Evolutionary conservation across 2,329 filamentous ascomycete species (phyloP).

Genomic region (Thermothelomyces thermophilus): DNA sequence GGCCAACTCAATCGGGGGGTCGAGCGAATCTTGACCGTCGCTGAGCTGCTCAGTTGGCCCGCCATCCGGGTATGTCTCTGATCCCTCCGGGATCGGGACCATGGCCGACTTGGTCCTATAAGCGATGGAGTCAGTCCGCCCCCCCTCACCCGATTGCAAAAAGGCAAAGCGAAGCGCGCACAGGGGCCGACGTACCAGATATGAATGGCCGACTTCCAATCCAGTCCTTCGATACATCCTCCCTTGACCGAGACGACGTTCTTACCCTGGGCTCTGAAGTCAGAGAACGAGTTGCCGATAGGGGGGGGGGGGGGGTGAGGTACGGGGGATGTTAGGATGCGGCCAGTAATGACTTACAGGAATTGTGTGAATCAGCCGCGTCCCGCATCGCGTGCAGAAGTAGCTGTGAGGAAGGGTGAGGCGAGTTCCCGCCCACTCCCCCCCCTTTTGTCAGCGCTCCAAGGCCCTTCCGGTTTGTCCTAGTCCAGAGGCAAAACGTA

Average conservation of each 20-base stretch:
- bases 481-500: constrained; percentile 23
- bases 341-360: constrained; percentile 36
- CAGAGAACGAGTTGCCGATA: neutral
- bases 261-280: constrained; percentile 35
- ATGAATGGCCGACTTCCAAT: constrained; percentile 56
- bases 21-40: constrained; percentile 39
- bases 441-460: no score
- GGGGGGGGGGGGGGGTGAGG: no score
- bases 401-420: constrained; percentile 38
- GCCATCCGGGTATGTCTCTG: constrained; percentile 48
- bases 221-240: constrained; percentile 57
- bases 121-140: neutral
- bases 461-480: no score
- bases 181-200: constrained; percentile 41
- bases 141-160: no score
- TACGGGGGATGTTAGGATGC: neutral
- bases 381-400: constrained; percentile 62
- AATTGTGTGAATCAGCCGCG: constrained; percentile 56
- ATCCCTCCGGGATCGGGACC: constrained; percentile 60
- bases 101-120: constrained; percentile 55
- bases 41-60: constrained; percentile 40
- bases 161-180: no score
- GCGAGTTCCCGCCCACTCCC: neutral
- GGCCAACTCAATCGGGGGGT: constrained; percentile 38
- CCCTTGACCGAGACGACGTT: constrained; percentile 60